These are phyloP conservation scores for Pseudocercospora fuligena DNA, from an alignment of 2,329 filamentous ascomycete species.

Conservation along the genomic window DNA sequence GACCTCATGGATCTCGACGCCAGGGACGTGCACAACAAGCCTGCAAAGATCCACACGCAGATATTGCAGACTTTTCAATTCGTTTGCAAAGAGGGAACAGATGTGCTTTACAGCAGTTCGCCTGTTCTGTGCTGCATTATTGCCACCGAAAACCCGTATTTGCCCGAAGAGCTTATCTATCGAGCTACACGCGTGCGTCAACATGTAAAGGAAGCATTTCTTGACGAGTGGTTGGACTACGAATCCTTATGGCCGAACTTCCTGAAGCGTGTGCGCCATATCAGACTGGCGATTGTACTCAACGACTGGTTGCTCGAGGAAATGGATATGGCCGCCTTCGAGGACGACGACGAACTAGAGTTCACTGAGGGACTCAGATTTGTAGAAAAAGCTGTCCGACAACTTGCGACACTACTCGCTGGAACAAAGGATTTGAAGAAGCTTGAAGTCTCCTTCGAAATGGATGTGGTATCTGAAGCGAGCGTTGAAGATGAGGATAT, in stretches of 20 bases:
- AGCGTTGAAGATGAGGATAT: neutral
- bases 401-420: neutral
- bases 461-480: neutral
- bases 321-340: no score
- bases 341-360: no score
- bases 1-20: slow-evolving; percentile 21
- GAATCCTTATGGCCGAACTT: neutral
- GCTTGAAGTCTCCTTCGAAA: neutral
- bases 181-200: no score
- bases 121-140: neutral
- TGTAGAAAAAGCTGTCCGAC: neutral
- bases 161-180: no score
- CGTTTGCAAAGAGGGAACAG: slow-evolving; percentile 31
- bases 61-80: slow-evolving; percentile 24
- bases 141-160: no score
- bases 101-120: slow-evolving; percentile 2
- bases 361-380: neutral
- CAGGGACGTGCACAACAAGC: neutral
- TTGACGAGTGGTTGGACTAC: neutral
- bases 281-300: neutral
- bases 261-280: neutral
- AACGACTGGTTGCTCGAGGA: neutral
- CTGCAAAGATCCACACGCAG: slow-evolving; percentile 6
- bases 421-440: neutral
- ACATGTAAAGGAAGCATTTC: no score